Evolutionary conservation across 805 yeast species (phyloP).

Genomic region (Geotrichum ghanense): DNA sequence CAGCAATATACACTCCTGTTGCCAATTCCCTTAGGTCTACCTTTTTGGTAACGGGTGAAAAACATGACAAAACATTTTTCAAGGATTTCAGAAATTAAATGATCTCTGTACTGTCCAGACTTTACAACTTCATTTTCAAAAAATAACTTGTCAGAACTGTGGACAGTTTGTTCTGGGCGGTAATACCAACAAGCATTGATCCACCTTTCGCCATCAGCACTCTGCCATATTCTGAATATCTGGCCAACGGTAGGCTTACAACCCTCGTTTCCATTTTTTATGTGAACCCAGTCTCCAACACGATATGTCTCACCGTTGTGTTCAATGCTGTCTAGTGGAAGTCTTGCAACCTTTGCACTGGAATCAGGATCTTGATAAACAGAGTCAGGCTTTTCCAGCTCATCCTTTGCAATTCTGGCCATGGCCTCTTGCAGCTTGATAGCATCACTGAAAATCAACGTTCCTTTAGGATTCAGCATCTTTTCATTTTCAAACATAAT

Average conservation of each 20-base stretch:
- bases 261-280: constrained; percentile 79
- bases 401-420: constrained; percentile 45
- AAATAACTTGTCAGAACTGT: constrained; percentile 77
- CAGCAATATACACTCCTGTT: constrained; percentile 71
- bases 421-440: constrained; percentile 50
- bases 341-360: constrained; percentile 56
- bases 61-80: constrained; percentile 94
- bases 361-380: constrained; percentile 42
- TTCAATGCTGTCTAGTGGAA: constrained; percentile 70
- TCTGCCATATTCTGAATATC: constrained; percentile 83
- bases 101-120: constrained; percentile 94
- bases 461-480: constrained; percentile 46
- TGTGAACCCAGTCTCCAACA: constrained; percentile 92
- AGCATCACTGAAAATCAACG: constrained; percentile 52
- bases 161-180: constrained; percentile 96
- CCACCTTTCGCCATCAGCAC: constrained; percentile 69
- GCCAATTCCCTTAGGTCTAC: constrained; percentile 75
- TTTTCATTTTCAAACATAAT: constrained; percentile 67
- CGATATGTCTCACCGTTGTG: constrained; percentile 60
- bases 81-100: constrained; percentile 72
- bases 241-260: constrained; percentile 89
- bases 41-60: constrained; percentile 88
- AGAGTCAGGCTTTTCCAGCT: constrained; percentile 70
- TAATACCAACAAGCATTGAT: constrained; percentile 96
- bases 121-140: constrained; percentile 93